A percentile compares a stretch with the other conserved stretches of the same genome.
Evolutionary conservation across 768 basidiomycete species (phyloP).

Genomic region (Clavulina sp.): DNA sequence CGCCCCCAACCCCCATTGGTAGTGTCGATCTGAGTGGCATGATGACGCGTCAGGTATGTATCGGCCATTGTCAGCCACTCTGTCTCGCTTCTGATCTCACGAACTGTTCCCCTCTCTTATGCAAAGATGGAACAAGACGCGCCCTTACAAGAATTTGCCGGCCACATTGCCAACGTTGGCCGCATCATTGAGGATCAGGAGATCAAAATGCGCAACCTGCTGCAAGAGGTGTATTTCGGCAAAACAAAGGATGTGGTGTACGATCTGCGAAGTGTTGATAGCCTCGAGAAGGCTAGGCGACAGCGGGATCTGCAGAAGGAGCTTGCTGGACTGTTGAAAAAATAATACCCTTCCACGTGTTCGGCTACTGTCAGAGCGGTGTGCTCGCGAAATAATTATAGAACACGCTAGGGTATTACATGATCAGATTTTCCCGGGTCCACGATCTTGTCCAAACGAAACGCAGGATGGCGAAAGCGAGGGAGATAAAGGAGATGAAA

Average conservation of each 20-base stretch:
- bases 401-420: too few relatives aligned
- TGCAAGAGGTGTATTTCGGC: constrained; percentile 91
- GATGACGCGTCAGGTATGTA: constrained; percentile 85
- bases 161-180: constrained; percentile 89
- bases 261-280: constrained; percentile 75
- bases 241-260: constrained; percentile 93
- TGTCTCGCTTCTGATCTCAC: neutral
- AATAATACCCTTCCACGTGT: neutral
- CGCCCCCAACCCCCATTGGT: too few relatives aligned
- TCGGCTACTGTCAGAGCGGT: too few relatives aligned
- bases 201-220: constrained; percentile 91
- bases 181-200: constrained; percentile 98
- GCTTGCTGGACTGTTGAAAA: constrained; percentile 67
- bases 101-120: neutral
- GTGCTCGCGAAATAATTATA: too few relatives aligned
- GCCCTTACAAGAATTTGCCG: constrained; percentile 57
- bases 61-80: neutral
- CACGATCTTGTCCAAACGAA: too few relatives aligned
- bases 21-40: constrained; percentile 77
- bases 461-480: too few relatives aligned
- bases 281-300: constrained; percentile 61
- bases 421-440: too few relatives aligned
- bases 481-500: neutral
- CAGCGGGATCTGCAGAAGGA: constrained; percentile 84
- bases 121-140: constrained; percentile 70